Conservation (phyloP, 2,329 filamentous ascomycete genomes). For the Venturia pyrina region DNA sequence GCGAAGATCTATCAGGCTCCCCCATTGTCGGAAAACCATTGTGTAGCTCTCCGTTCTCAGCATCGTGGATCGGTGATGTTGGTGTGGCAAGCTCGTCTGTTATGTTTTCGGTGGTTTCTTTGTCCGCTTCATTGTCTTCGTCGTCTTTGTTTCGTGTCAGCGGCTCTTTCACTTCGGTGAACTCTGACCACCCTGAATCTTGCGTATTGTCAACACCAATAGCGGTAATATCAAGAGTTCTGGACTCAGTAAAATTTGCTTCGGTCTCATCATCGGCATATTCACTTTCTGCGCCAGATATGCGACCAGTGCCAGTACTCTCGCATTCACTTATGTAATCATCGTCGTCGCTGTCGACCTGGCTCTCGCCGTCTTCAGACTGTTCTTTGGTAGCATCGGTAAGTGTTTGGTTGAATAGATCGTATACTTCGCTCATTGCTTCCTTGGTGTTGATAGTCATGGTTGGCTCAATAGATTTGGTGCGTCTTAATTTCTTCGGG, state of each 20-base stretch:
- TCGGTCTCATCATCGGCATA: conserved; percentile 48
- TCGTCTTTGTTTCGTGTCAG: conserved; percentile 35
- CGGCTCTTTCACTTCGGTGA: conserved; percentile 63
- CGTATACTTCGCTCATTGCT: conserved; percentile 94
- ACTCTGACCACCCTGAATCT: conserved; percentile 81
- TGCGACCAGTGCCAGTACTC: conserved; percentile 67
- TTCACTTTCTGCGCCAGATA: conserved; percentile 54
- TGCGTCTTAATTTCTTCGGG: conserved; percentile 69
- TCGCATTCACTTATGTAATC: conserved; percentile 81
- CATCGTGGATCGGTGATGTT: conserved; percentile 31
- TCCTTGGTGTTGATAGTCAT: conserved; percentile 96
- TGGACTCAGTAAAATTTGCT: conserved; percentile 39
- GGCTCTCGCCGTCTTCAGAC: conserved; percentile 47
- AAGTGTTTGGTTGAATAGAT: conserved; percentile 86
- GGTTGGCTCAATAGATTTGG: conserved; percentile 70
- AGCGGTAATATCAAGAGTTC: conserved; percentile 19
- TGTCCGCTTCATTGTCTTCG: conserved; percentile 27
- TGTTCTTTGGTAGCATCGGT: conserved; percentile 48
- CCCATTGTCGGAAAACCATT: conserved; percentile 19
- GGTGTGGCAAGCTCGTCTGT: conserved; percentile 38
- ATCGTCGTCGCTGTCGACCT: conserved; percentile 45
- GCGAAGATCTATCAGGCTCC: background rate
- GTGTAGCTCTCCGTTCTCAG: conserved; percentile 21
- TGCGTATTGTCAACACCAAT: conserved; percentile 26
- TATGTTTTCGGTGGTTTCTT: background rate